Evolutionary conservation across 1,139 yeast species (phyloP), one percentile per base, ranked within the genome.

Genomic region (Taiozyma sp.): DNA sequence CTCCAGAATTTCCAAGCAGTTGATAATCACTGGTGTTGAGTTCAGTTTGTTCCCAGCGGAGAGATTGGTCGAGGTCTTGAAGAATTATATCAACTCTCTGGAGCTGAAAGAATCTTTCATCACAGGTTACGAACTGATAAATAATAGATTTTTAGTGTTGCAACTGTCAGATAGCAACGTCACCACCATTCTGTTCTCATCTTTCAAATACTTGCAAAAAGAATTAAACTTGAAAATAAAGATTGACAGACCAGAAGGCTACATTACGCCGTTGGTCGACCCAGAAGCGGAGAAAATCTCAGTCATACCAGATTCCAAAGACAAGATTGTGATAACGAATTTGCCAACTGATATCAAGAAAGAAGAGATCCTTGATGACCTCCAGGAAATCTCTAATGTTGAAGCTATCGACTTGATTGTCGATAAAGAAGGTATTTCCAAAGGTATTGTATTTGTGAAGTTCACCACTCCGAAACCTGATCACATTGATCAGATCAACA

Each of bases 201-300:
- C 82, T 48, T 72, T 73, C 55, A 75, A 74, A 0, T 64, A 56
- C 22, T 55, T 61, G 19, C 68, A 43, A 55, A 67, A 43, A 52
- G 79, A 47, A 65, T 64, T 72, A 48, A 72, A 71, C 13, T 65
- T 71, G 13, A 57, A 58, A 10, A 61, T 83, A 14, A 60, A 56
- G 2, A 62, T 84, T 4, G 57, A 66, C 10, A 73, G 96, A 59
- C 93, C 95, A 1, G 69, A 71, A n/a, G 86, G 82, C 54, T 88
- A 84, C 59, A 75, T 85, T 28, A 75, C 79, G 3, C 57, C 56
- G 27, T 30, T 66, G 13, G 57, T 53, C 4, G 52, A 52, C 19
- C 53, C 49, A n/a, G 46, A 45, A 22, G 34, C 6, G 8, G 53
- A 49, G 12, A 34, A 38, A 16, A 19, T 22, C 5, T 44, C 39